Percentiles rank a stretch among this genome's conserved stretches.
Evolutionary conservation across 345 rosid species (phyloP).

Genomic region (Gossypium rotundifolium): DNA sequence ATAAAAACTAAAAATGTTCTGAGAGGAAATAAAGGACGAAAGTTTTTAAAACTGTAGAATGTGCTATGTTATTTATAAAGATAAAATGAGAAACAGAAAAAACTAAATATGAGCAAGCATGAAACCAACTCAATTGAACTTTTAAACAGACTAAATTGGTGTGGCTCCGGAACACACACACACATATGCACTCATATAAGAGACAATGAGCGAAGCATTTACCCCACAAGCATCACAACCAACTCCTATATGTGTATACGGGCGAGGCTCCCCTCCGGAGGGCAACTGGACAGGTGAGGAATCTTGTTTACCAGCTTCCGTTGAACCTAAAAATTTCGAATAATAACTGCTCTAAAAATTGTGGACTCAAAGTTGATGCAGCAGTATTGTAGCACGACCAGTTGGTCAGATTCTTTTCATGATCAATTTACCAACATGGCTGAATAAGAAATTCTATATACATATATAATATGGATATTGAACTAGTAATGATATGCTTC

Average conservation of each 20-base stretch:
- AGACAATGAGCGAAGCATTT: constrained; percentile 6
- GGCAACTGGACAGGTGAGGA: not conserved
- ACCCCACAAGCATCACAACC: constrained; percentile 83
- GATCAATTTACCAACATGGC: not conserved
- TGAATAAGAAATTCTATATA: not conserved
- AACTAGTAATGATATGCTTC: not conserved
- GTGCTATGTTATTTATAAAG: not conserved
- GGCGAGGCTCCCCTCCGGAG: constrained; percentile 14
- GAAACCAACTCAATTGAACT: not conserved
- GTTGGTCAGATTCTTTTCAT: not conserved
- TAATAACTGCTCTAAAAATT: not conserved
- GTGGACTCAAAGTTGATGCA: constrained; percentile 1
- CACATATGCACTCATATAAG: not conserved
- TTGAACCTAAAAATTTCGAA: constrained; percentile 29
- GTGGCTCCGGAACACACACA: not conserved
- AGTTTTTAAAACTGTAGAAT: not conserved
- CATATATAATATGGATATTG: not conserved
- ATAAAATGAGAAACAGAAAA: not conserved
- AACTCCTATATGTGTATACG: constrained; percentile 27
- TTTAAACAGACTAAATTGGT: not conserved
- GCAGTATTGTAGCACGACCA: not conserved
- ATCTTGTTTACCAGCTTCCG: constrained; percentile 20
- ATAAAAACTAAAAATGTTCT: not conserved
- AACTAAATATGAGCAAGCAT: not conserved
- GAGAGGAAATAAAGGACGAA: not conserved